Percentiles rank a stretch among this genome's conserved stretches.
phyloP scores from a whole-genome alignment of 352 stramenopile species.

The Phytopythium vexans region DNA sequence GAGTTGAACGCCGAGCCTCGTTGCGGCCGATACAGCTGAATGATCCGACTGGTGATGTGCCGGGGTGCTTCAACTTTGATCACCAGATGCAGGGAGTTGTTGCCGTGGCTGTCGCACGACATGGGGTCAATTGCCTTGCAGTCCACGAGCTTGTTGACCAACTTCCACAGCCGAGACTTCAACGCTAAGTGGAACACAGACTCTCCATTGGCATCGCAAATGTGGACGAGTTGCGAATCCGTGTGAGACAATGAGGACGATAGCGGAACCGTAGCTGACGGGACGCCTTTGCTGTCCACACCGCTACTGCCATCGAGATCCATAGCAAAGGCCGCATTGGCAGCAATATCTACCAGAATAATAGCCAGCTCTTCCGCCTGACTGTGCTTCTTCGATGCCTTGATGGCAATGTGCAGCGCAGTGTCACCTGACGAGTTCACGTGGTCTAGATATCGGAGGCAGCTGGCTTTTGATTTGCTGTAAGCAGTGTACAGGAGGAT shows the following conservation, averaged over 20 bases:
- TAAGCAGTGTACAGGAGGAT: constrained; percentile 22
- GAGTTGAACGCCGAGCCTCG: constrained; percentile 14
- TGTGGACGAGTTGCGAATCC: constrained; percentile 14
- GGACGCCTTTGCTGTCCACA: background rate
- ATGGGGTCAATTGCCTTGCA: constrained; percentile 39
- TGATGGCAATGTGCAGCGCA: constrained; percentile 68
- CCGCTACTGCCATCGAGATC: background rate
- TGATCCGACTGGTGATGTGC: constrained; percentile 32
- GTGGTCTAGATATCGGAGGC: constrained; percentile 48
- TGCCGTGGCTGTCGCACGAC: constrained; percentile 40
- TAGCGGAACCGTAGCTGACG: background rate
- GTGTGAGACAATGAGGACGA: background rate
- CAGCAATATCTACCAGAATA: constrained; percentile 28
- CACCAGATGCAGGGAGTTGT: constrained; percentile 57
- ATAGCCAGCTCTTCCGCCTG: constrained; percentile 19
- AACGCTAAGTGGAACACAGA: constrained; percentile 60
- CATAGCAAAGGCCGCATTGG: background rate
- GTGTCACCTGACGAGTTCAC: constrained; percentile 62
- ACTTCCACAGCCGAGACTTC: constrained; percentile 51
- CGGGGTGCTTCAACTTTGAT: constrained; percentile 60
- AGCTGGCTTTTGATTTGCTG: constrained; percentile 9
- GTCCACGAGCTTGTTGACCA: constrained; percentile 50
- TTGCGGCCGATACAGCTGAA: constrained; percentile 39
- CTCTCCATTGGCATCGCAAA: constrained; percentile 45
- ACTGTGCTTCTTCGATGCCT: constrained; percentile 17